phyloP scores from a whole-genome alignment of 768 basidiomycete species.

The Russula sp. region DNA sequence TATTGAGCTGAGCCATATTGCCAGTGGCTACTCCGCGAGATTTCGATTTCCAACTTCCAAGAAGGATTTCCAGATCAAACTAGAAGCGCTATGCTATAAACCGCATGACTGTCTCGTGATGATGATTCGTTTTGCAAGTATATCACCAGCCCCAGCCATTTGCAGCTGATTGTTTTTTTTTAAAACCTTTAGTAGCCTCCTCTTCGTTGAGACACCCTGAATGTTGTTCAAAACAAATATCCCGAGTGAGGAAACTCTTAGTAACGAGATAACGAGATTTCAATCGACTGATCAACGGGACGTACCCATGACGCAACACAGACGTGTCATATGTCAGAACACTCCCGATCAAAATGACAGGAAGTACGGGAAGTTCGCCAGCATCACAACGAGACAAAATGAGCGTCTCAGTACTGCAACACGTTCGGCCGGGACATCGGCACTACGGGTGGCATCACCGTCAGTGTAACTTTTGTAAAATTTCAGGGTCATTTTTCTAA shows the following conservation, averaged over 20 bases:
- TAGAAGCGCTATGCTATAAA: not conserved
- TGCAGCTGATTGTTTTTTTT: not conserved
- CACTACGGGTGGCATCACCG: not conserved
- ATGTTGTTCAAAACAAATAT: not conserved
- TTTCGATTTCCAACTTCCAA: not conserved
- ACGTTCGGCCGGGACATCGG: not conserved
- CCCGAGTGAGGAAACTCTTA: too few relatives aligned
- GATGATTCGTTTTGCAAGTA: not conserved
- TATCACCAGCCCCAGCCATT: not conserved
- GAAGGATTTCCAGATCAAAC: not conserved
- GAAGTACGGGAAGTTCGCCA: not conserved
- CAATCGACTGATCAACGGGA: not conserved
- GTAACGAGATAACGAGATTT: not conserved
- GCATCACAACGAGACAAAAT: not conserved
- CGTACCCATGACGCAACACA: not conserved
- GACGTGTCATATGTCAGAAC: not conserved
- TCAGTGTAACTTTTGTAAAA: not conserved
- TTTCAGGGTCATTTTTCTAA: not conserved
- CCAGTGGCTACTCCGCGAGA: slow-evolving; percentile 3
- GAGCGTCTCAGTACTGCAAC: not conserved
- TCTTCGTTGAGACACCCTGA: not conserved
- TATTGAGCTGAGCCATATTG: not conserved
- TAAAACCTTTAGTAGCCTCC: not conserved
- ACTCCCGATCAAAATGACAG: not conserved
- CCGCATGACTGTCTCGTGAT: not conserved